A percentile compares a stretch with the other conserved stretches of the same genome.
Evolutionary conservation across 768 basidiomycete genomes (phyloP).

Genomic region (Mycena polygramma): DNA sequence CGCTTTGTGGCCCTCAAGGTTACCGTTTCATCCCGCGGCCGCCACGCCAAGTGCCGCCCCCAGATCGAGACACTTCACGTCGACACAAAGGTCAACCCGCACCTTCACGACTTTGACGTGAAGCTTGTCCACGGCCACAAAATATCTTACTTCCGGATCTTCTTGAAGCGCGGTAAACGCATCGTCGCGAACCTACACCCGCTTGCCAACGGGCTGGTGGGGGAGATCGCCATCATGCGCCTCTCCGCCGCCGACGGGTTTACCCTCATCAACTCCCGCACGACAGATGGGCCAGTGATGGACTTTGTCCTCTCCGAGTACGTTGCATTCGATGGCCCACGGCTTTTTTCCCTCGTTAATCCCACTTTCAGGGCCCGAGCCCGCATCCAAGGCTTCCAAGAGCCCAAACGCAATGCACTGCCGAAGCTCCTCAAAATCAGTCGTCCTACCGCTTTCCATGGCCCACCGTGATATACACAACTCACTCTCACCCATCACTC

Average conservation of each 20-base stretch:
- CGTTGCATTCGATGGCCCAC: not conserved
- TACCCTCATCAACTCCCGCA: slow-evolving; percentile 13
- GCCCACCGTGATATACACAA: not conserved
- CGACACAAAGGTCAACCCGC: slow-evolving; percentile 8
- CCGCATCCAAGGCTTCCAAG: slow-evolving; percentile 17
- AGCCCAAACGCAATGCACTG: slow-evolving; percentile 8
- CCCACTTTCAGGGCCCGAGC: not conserved
- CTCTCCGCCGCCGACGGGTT: not conserved
- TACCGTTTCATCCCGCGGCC: slow-evolving; percentile 2
- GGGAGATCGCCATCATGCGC: not conserved
- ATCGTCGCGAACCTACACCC: not conserved
- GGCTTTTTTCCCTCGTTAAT: slow-evolving; percentile 1
- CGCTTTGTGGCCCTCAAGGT: not conserved
- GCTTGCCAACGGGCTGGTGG: slow-evolving; percentile 3
- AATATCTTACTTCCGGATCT: slow-evolving; percentile 1
- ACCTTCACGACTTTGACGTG: slow-evolving; percentile 8
- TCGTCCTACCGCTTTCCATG: not conserved
- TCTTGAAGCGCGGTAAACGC: slow-evolving; percentile 10
- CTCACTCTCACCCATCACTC: not conserved
- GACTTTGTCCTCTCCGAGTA: slow-evolving; percentile 3
- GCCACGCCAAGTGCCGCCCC: slow-evolving; percentile 12
- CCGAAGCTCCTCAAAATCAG: not conserved
- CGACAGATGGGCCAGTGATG: slow-evolving; percentile 4
- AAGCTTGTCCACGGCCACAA: slow-evolving; percentile 5
- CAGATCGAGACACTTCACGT: slow-evolving; percentile 1